Base-by-base conservation (phyloP, 75 land plant species). In the Ceratopteris richardii region DNA sequence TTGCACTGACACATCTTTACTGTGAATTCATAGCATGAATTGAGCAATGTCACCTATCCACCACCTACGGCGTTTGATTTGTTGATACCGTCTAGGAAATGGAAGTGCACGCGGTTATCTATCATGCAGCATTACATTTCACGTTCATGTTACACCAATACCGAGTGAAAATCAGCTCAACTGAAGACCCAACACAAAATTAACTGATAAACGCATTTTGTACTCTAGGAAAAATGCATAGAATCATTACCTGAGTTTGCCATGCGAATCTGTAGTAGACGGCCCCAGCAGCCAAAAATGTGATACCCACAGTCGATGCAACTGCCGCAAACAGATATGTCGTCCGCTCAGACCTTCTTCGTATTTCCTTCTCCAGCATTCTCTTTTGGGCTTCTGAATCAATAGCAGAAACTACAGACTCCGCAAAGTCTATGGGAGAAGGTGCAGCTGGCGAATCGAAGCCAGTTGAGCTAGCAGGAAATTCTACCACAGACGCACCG, bases 291-390 rank as follows among this genome's bases (percentile, higher is more conserved):
- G 68, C 71, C 41, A 68, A 37, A 30, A 61, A 18, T 1, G 77
- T 62, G 54, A 76, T 72, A 5, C 79, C 77, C 16, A 76, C 30
- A 33, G 69, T 75, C 29, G 75, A 75, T 27, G 67, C 62, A 16
- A 75, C 58, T 13, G 75, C 78, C 1, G 75, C 78, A 23, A 71
- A 39, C 43, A 75, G 26, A 31, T 74, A 74, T 10, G 73, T 58
- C 20, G 19, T 47, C 16, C 67, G 51, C 25, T 66, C 62, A 55
- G 65, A 65, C 46, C 54, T 40, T 10, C 30, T 52, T 63, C 47
- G 63, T 47, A 41, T 23, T 19, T 51, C 73, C 56, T 12, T 57
- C 27, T 46, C 48, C 48, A 46, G 14, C 48, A 5, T 46, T 3
- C 21, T 46, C 14, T 20, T 46, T 17, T 46, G 48, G 14, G 12